Percentiles rank a stretch among this genome's conserved stretches.
These are phyloP conservation scores for Nicotiana rustica DNA, from an alignment of 305 asterid species.

Conservation along the genomic window DNA sequence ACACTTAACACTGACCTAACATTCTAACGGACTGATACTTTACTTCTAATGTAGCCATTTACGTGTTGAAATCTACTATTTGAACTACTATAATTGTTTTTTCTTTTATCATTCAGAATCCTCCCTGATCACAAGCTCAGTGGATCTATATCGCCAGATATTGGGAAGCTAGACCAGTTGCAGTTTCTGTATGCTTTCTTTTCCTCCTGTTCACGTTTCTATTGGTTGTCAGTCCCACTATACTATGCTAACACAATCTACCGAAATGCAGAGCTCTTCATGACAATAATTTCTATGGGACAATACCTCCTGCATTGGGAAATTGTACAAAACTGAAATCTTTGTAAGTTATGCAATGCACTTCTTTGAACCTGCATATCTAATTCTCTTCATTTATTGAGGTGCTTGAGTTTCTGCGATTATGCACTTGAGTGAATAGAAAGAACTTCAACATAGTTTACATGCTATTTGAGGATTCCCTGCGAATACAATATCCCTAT, in stretches of 20 bases:
- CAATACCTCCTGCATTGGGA: constrained; percentile 89
- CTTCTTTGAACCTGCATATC: constrained; percentile 24
- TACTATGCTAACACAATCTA: constrained; percentile 38
- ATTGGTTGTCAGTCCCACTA: constrained; percentile 12
- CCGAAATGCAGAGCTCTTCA: constrained; percentile 80
- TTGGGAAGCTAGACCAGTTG: constrained; percentile 86
- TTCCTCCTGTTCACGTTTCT: constrained; percentile 35
- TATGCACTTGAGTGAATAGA: constrained; percentile 13
- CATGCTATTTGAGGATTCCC: constrained; percentile 23
- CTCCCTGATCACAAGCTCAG: constrained; percentile 90
- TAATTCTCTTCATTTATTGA: constrained; percentile 11
- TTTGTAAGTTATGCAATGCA: constrained; percentile 61
- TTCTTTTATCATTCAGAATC: constrained; percentile 68
- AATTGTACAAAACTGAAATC: constrained; percentile 87
- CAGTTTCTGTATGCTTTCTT: constrained; percentile 76
- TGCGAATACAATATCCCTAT: background rate
- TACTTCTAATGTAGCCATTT: background rate
- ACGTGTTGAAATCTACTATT: constrained; percentile 30
- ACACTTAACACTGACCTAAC: background rate
- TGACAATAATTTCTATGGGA: constrained; percentile 85
- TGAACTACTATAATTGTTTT: constrained; percentile 33
- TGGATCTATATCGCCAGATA: constrained; percentile 85
- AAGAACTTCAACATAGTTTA: constrained; percentile 23
- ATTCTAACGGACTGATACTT: background rate
- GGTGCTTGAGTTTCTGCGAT: constrained; percentile 25